phyloP scores from a whole-genome alignment of 305 asterid species.

The Rubia tinctorum region DNA sequence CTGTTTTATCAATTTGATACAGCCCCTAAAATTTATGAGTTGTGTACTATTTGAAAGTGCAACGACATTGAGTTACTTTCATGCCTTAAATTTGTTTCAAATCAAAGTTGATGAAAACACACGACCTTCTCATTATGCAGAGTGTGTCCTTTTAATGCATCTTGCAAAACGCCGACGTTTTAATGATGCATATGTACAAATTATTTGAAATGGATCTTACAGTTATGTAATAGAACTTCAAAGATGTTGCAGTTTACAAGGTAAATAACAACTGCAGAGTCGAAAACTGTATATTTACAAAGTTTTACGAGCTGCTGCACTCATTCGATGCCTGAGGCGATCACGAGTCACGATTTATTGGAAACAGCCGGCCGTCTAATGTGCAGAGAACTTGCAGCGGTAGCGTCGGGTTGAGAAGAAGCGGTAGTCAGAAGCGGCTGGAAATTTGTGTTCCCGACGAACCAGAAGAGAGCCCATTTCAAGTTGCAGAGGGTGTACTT shows the following conservation, averaged over 20 bases:
- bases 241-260: not conserved
- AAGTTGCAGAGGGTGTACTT: constrained; percentile 94
- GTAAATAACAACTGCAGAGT: not conserved
- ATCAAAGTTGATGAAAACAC: not conserved
- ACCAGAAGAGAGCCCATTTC: constrained; percentile 99
- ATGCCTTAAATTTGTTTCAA: no score
- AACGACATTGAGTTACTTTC: no score
- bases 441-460: constrained; percentile 89
- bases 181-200: no score
- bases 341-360: constrained; percentile 42
- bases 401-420: constrained; percentile 53
- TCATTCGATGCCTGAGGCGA: not conserved
- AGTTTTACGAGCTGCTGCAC: not conserved
- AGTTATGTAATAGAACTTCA: not conserved
- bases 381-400: constrained; percentile 51
- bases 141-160: not conserved
- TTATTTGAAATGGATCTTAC: no score
- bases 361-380: constrained; percentile 41
- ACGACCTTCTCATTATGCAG: not conserved
- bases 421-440: constrained; percentile 71
- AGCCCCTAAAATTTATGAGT: not conserved
- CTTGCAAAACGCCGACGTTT: no score
- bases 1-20: not conserved
- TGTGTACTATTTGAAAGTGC: not conserved
- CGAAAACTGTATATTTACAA: constrained; percentile 17